These are phyloP conservation scores for Hypericum perforatum DNA, from an alignment of 345 rosid species.

Conservation along the genomic window DNA sequence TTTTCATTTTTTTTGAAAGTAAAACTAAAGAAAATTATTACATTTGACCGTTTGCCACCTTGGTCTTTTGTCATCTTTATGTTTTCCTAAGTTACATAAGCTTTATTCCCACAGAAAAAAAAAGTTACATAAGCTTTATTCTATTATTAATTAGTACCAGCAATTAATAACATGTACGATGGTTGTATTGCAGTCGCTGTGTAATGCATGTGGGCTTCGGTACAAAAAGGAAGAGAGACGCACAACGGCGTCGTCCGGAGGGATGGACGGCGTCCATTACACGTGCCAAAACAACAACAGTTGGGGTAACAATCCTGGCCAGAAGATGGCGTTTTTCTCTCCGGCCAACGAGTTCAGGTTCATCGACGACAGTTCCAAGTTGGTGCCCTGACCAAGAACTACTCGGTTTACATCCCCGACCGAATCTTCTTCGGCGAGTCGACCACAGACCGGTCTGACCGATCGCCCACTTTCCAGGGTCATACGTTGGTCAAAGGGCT, in stretches of 20 bases:
- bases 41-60: too few species aligned
- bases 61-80: too few species aligned
- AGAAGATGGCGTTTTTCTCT: conserved; percentile 42
- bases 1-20: too few species aligned
- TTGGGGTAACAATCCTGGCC: conserved; percentile 32
- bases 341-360: conserved; percentile 48
- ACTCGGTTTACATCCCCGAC: conserved; percentile 84
- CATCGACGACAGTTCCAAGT: conserved; percentile 73
- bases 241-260: conserved; percentile 24
- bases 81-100: too few species aligned
- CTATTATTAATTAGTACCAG: background rate
- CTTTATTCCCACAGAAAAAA: too few species aligned
- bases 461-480: conserved; percentile 78
- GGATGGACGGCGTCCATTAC: conserved; percentile 26
- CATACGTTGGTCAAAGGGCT: conserved; percentile 58
- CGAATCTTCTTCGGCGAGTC: conserved; percentile 81
- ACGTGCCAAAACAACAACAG: conserved; percentile 20
- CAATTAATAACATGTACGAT: background rate
- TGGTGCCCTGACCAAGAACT: conserved; percentile 66
- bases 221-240: conserved; percentile 87
- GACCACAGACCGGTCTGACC: conserved; percentile 41
- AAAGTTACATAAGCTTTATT: too few species aligned
- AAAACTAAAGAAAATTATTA: too few species aligned
- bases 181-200: conserved; percentile 43
- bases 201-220: conserved; percentile 92